These are phyloP conservation scores for Lolium multiflorum DNA, from an alignment of 176 grass and related monocot genomes.

Conservation along the genomic window DNA sequence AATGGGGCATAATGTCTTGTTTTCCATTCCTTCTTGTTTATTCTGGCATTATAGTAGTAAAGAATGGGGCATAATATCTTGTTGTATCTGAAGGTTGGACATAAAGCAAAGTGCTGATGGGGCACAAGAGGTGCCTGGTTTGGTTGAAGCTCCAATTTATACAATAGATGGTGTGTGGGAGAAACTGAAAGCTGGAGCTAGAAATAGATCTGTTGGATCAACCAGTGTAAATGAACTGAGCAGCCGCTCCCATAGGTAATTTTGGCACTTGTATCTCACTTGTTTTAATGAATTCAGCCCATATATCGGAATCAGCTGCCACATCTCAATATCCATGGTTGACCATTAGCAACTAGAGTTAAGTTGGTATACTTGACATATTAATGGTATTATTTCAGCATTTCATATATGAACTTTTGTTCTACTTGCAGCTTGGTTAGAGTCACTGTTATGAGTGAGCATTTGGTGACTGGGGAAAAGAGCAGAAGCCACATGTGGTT, in stretches of 20 bases:
- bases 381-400: not conserved
- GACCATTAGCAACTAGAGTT: conserved; percentile 13
- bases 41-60: not conserved
- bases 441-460: conserved; percentile 74
- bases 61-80: conserved; percentile 24
- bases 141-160: conserved; percentile 67
- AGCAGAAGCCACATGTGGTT: conserved; percentile 86
- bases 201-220: conserved; percentile 90
- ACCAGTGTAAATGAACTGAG: conserved; percentile 91
- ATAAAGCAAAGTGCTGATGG: conserved; percentile 85
- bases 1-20: conserved; percentile 34
- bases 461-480: conserved; percentile 64
- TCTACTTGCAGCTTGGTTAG: conserved; percentile 73
- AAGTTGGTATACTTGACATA: not conserved
- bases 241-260: conserved; percentile 91
- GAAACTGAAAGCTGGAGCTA: conserved; percentile 71
- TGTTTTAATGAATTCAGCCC: conserved; percentile 27
- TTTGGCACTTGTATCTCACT: not conserved
- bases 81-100: conserved; percentile 76
- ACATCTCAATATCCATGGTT: conserved; percentile 19
- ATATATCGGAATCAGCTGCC: not conserved
- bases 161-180: conserved; percentile 81
- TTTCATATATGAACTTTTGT: not conserved
- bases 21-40: conserved; percentile 31
- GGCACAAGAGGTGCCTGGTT: conserved; percentile 81